phyloP scores from a whole-genome alignment of 1,284 basidiomycete genomes.

The Cystobasidium sp. region DNA sequence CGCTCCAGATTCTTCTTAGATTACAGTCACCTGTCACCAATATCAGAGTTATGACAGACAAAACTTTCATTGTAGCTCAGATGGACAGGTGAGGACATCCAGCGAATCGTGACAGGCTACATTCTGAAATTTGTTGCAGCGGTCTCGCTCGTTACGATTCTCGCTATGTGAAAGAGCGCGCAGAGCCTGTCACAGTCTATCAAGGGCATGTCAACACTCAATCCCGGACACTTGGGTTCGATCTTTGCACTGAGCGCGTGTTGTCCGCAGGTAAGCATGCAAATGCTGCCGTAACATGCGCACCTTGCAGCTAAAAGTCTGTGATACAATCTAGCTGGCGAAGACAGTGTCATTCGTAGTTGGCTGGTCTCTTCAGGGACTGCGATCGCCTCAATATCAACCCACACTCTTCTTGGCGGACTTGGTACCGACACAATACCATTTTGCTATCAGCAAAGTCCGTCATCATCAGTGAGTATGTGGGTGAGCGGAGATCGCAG shows the following conservation, averaged over 20 bases:
- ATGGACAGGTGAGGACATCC: conserved; percentile 28
- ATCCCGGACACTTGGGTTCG: conserved; percentile 21
- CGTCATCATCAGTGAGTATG: background rate
- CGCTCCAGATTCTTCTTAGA: conserved; percentile 16
- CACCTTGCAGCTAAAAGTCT: background rate
- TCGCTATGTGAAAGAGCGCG: background rate
- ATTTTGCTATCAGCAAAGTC: background rate
- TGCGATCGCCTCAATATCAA: background rate
- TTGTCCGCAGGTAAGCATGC: conserved; percentile 20
- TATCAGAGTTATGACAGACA: conserved; percentile 5
- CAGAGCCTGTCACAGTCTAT: conserved; percentile 7
- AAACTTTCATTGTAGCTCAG: conserved; percentile 15
- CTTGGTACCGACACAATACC: background rate
- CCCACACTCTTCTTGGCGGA: too few species aligned
- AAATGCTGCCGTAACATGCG: background rate
- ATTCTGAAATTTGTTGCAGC: background rate
- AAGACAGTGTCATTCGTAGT: conserved; percentile 9
- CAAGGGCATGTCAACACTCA: conserved; percentile 36
- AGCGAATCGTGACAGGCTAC: background rate
- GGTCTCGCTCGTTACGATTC: conserved; percentile 1
- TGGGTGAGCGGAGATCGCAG: background rate
- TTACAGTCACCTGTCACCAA: conserved; percentile 27
- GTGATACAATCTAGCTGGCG: background rate
- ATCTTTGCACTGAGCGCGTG: conserved; percentile 24
- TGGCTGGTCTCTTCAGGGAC: conserved; percentile 2